A percentile compares a stretch with the other conserved stretches of the same genome.
These are phyloP conservation scores for Trichoderma sp. DNA, from an alignment of 2,329 filamentous ascomycete species.

Conservation along the genomic window DNA sequence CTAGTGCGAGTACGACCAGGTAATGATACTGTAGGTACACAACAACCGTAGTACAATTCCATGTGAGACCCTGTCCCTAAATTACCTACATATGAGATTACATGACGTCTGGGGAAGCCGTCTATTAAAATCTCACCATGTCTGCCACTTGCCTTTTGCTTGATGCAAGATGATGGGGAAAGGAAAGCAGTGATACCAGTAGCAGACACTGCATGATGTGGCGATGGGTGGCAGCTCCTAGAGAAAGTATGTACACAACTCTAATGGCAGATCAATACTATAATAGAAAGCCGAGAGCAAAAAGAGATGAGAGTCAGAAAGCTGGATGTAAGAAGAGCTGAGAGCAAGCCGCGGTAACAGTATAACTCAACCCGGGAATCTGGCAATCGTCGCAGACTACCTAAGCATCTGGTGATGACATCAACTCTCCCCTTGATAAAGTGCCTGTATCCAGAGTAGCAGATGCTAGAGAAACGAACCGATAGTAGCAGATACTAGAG, in stretches of 20 bases:
- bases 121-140: not conserved
- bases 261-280: too few species aligned
- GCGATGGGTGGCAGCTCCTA: not conserved
- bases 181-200: not conserved
- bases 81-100: not conserved
- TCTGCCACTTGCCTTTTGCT: not conserved
- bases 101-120: not conserved
- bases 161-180: not conserved
- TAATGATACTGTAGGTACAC: not conserved
- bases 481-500: too few species aligned
- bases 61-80: not conserved
- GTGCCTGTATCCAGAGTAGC: too few species aligned
- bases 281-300: too few species aligned
- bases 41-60: not conserved
- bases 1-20: not conserved
- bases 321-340: not conserved
- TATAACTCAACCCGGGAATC: too few species aligned
- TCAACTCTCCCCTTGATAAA: too few species aligned
- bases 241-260: not conserved
- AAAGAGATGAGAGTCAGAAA: not conserved
- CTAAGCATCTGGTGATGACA: too few species aligned
- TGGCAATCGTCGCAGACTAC: too few species aligned
- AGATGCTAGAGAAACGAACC: too few species aligned
- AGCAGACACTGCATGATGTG: not conserved
- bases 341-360: too few species aligned